Evolutionary conservation across 352 stramenopile genomes (phyloP).

Genomic region (Globisporangium sylvaticum): DNA sequence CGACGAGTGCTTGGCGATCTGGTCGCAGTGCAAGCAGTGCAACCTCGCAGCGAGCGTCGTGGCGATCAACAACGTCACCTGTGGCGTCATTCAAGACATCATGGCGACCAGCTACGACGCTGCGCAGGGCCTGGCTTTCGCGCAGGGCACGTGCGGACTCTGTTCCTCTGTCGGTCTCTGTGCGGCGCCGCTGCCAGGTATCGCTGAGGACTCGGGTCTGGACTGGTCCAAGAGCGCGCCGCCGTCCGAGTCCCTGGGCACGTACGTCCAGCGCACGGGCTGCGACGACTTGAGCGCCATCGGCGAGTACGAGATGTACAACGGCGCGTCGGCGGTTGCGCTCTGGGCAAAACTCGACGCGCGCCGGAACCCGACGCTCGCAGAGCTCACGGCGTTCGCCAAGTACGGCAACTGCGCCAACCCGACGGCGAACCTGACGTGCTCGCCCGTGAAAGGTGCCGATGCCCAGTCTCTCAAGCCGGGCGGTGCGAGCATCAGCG

Average conservation of each 20-base stretch:
- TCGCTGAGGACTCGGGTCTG: constrained; percentile 28
- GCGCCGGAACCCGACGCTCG: constrained; percentile 34
- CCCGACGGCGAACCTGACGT: constrained; percentile 33
- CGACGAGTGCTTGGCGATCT: constrained; percentile 27
- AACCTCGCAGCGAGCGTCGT: constrained; percentile 20
- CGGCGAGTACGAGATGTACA: constrained; percentile 34
- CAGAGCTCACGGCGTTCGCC: constrained; percentile 28
- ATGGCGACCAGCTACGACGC: constrained; percentile 25
- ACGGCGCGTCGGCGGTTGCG: constrained; percentile 26
- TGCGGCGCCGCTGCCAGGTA: constrained; percentile 29
- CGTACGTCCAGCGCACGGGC: constrained; percentile 33
- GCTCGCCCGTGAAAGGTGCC: constrained; percentile 20
- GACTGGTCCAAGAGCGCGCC: constrained; percentile 27
- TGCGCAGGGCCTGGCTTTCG: constrained; percentile 18
- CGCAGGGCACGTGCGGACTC: constrained; percentile 21
- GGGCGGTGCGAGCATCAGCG: constrained; percentile 19
- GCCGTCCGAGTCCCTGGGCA: constrained; percentile 10
- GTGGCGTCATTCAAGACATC: constrained; percentile 21
- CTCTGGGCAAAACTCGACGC: constrained; percentile 32
- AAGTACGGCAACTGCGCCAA: constrained; percentile 38
- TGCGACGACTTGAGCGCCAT: constrained; percentile 33
- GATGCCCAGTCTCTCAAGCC: constrained; percentile 25
- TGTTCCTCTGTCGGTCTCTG: constrained; percentile 27
- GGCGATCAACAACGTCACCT: constrained; percentile 27
- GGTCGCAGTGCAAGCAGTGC: constrained; percentile 32